Conservation (phyloP, 2,329 filamentous ascomycete genomes). For the Paecilomyces fulvus region DNA sequence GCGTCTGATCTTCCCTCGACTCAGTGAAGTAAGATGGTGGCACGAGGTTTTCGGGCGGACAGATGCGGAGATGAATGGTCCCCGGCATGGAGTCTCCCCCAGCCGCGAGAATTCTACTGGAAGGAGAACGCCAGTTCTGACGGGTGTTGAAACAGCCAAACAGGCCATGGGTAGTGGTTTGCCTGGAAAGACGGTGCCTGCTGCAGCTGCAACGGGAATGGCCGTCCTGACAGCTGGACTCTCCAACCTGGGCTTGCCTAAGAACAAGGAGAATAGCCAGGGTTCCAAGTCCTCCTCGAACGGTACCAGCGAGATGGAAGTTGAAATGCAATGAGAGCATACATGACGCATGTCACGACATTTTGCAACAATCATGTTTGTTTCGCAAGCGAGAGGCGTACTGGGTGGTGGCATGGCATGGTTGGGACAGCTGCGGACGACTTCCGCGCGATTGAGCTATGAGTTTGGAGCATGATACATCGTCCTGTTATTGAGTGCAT, state of each 20-base stretch:
- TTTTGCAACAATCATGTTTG: slow-evolving; percentile 1
- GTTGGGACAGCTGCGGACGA: neutral
- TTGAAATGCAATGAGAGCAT: slow-evolving; percentile 41
- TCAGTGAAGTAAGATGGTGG: slow-evolving; percentile 88
- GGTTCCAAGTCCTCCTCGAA: slow-evolving; percentile 15
- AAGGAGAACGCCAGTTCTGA: slow-evolving; percentile 46
- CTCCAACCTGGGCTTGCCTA: slow-evolving; percentile 35
- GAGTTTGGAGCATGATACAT: neutral
- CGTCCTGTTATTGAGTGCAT: neutral
- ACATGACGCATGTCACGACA: neutral
- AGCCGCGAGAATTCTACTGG: slow-evolving; percentile 18
- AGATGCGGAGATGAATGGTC: slow-evolving; percentile 86
- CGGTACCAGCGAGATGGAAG: slow-evolving; percentile 32
- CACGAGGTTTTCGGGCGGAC: slow-evolving; percentile 74
- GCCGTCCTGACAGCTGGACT: slow-evolving; percentile 39
- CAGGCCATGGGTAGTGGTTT: slow-evolving; percentile 41
- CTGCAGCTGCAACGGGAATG: slow-evolving; percentile 26
- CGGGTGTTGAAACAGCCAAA: slow-evolving; percentile 52
- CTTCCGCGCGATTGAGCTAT: neutral
- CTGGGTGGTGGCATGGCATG: neutral
- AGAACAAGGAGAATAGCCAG: slow-evolving; percentile 19
- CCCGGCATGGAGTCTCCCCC: slow-evolving; percentile 39
- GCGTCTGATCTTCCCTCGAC: slow-evolving; percentile 70
- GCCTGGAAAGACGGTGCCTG: slow-evolving; percentile 19
- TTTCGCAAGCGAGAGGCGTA: neutral